These are phyloP conservation scores for Coleophoma crateriformis DNA, from an alignment of 2,329 filamentous ascomycete species.

Conservation along the genomic window DNA sequence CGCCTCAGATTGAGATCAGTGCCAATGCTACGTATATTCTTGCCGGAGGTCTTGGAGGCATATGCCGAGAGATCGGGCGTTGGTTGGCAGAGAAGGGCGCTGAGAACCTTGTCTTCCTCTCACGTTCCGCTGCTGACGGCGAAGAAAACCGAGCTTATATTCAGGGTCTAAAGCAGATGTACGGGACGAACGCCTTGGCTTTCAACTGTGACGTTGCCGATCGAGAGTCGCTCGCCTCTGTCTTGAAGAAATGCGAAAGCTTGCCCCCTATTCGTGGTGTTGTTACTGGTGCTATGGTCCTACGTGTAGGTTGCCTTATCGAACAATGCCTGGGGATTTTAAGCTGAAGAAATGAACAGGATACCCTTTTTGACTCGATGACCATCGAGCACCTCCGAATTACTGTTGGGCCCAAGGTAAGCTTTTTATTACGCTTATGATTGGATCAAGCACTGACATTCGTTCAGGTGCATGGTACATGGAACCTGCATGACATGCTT, in stretches of 20 bases:
- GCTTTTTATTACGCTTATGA: conserved; percentile 30
- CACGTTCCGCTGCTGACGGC: conserved; percentile 29
- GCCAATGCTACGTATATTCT: conserved; percentile 29
- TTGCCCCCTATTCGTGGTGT: neutral
- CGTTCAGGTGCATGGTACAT: conserved; percentile 28
- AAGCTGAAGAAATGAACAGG: too few species aligned
- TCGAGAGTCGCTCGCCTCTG: neutral
- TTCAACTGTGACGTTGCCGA: neutral
- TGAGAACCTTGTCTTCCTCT: conserved; percentile 30
- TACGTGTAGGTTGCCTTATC: neutral
- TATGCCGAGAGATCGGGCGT: conserved; percentile 30
- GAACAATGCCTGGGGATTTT: too few species aligned
- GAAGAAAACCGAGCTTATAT: conserved; percentile 7
- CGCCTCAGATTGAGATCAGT: neutral
- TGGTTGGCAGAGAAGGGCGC: conserved; percentile 33
- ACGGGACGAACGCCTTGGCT: conserved; percentile 7
- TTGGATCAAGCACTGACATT: conserved; percentile 27
- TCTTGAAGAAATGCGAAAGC: neutral
- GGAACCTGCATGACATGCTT: conserved; percentile 14
- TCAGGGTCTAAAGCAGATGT: conserved; percentile 9
- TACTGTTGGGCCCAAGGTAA: conserved; percentile 22
- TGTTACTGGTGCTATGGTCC: neutral
- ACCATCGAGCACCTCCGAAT: conserved; percentile 11
- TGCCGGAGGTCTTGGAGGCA: conserved; percentile 34
- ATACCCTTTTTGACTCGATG: too few species aligned